Evolutionary conservation across 2,329 filamentous ascomycete genomes (phyloP), one percentile per base, ranked within the genome.

Genomic region (Aspergillus sp.): DNA sequence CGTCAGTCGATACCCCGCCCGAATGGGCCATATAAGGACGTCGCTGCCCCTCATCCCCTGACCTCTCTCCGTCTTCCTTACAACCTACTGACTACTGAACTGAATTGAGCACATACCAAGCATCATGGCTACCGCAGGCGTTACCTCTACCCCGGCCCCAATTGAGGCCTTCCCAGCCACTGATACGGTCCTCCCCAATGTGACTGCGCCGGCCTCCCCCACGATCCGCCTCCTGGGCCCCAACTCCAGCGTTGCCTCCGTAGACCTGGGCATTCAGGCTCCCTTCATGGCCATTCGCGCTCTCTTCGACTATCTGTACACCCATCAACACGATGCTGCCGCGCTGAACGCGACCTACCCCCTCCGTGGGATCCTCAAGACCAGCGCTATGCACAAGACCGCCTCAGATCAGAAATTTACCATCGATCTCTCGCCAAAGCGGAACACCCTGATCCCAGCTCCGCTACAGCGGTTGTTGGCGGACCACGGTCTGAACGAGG

Each of bases 321-420:
- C 9, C 5, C 27, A 42, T 7, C 8, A 26, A 2, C 26, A 46
- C 4, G 40, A 46, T 32, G 45, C 34, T 5, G 40, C 45, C 6
- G 29, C 34, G 33, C 45, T 46, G 7, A 43, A 43, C 6, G 45
- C 40, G 27, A 43, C 32, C 5, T 46, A 46, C 19, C 45, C 32
- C 10, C 41, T 27, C 26, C 35, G 41, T 9, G 35, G 42, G 7
- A 42, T 47, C 30, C 26, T 47, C 5, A 44, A 47, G 41, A 44
- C 29, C 3, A 36, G 34, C 12, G 42, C 42, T 28, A 35, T 40
- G 19, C 41, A 35, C 10, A 47, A 47, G 8, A 36, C 34, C 1
- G 9, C 19, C 9, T 47, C 46, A 7, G 41, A 47, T 29, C 45
- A 47, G 35, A 47, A 47, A 28, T 47, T 47, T 7, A 47, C 42